These are phyloP conservation scores for Lagenidium giganteum DNA, from an alignment of 352 stramenopile species.

Conservation along the genomic window DNA sequence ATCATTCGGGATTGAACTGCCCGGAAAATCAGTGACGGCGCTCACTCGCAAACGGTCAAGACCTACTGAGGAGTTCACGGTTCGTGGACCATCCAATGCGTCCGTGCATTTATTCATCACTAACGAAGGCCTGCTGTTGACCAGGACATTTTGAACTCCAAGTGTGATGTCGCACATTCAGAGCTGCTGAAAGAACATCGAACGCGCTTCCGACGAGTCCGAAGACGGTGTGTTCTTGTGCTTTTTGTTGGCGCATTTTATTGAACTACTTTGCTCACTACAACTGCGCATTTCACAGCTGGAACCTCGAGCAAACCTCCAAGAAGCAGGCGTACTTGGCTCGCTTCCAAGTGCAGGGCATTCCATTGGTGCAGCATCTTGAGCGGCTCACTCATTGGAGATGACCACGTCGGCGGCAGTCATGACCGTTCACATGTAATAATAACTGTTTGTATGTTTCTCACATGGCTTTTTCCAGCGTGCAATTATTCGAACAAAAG, in stretches of 20 bases:
- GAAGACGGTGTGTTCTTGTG: conserved; percentile 28
- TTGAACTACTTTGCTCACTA: conserved; percentile 2
- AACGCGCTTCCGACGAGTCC: conserved; percentile 46
- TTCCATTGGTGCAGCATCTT: conserved; percentile 61
- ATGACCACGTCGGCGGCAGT: too few relatives aligned
- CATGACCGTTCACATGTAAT: too few relatives aligned
- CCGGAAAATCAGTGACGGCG: too few relatives aligned
- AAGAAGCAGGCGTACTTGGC: conserved; percentile 50
- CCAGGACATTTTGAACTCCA: conserved; percentile 70
- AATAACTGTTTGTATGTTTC: too few relatives aligned
- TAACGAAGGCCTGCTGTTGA: neutral
- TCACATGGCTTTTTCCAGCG: too few relatives aligned
- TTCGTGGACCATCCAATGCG: too few relatives aligned
- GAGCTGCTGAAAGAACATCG: conserved; percentile 67
- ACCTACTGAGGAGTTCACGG: too few relatives aligned
- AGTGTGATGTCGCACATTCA: conserved; percentile 45
- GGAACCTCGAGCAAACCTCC: conserved; percentile 38
- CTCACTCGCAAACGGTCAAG: too few relatives aligned
- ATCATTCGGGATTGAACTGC: too few relatives aligned
- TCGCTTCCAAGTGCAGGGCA: conserved; percentile 55
- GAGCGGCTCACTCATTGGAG: conserved; percentile 31
- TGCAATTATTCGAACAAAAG: too few relatives aligned
- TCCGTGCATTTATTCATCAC: too few relatives aligned
- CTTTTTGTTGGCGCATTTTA: neutral
- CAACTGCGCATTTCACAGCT: conserved; percentile 22